A percentile compares a stretch with the other conserved stretches of the same genome.
phyloP scores from a whole-genome alignment of 108 stramenopile genomes.

The Skeletonema potamos region DNA sequence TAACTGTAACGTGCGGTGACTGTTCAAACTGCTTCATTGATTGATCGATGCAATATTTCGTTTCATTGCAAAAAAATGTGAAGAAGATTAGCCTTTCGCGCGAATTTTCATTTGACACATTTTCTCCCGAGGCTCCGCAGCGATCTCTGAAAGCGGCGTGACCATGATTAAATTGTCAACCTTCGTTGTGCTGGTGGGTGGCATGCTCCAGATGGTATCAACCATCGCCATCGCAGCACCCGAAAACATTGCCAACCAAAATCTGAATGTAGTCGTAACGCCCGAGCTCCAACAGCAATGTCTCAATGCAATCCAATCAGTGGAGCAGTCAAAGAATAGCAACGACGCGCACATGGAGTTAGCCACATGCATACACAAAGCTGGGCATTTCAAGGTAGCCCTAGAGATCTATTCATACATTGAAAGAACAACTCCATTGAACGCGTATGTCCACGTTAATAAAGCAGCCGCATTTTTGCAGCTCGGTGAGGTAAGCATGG shows the following conservation, averaged over 20 bases:
- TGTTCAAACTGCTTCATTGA: too few species aligned
- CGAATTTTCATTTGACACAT: too few species aligned
- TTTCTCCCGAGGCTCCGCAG: too few species aligned
- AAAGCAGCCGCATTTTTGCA: neutral
- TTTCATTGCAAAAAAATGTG: too few species aligned
- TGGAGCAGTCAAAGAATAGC: neutral
- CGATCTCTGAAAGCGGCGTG: too few species aligned
- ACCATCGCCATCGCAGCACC: neutral
- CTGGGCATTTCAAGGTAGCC: neutral
- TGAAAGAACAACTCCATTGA: neutral
- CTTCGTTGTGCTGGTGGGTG: neutral
- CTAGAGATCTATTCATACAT: constrained; percentile 17
- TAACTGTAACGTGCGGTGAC: too few species aligned
- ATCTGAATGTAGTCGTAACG: neutral
- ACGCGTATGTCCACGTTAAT: constrained; percentile 12
- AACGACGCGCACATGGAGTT: constrained; percentile 7
- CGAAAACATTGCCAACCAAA: too few species aligned
- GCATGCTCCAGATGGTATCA: neutral
- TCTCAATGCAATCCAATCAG: neutral
- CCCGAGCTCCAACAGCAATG: neutral
- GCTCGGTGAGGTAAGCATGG: neutral
- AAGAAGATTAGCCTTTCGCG: too few species aligned
- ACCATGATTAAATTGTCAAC: too few species aligned
- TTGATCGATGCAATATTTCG: too few species aligned
- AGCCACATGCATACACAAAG: constrained; percentile 14